Evolutionary conservation across 1,284 basidiomycete genomes (phyloP).

Genomic region (Sporisorium scitamineum): DNA sequence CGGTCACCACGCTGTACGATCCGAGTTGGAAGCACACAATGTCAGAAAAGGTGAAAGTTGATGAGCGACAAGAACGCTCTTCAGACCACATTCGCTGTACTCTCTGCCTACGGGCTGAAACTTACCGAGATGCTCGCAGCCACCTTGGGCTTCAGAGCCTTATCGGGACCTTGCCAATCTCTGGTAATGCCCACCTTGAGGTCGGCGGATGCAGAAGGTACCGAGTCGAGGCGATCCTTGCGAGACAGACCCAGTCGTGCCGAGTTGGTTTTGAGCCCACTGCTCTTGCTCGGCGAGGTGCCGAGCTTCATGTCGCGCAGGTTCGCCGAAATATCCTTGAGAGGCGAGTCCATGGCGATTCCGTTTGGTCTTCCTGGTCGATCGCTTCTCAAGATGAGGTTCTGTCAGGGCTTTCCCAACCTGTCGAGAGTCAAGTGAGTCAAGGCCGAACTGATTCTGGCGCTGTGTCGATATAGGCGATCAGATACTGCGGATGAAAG

Average conservation of each 20-base stretch:
- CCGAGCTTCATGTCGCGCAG: constrained; percentile 49
- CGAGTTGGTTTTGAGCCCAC: constrained; percentile 25
- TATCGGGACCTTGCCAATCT: constrained; percentile 61
- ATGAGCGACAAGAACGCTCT: background rate
- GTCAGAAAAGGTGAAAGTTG: background rate
- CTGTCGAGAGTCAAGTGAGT: background rate
- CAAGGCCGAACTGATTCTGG: background rate
- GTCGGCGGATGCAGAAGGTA: constrained; percentile 31
- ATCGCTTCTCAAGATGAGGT: background rate
- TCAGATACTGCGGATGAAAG: background rate
- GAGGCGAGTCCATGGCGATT: constrained; percentile 49
- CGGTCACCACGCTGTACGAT: constrained; percentile 59
- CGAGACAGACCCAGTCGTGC: constrained; percentile 28
- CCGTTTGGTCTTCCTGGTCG: background rate
- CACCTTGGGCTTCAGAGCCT: constrained; percentile 42
- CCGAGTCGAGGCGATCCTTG: constrained; percentile 50
- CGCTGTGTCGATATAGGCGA: background rate
- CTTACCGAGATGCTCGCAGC: constrained; percentile 46
- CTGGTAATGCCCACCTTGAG: constrained; percentile 54
- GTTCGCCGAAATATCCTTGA: constrained; percentile 55
- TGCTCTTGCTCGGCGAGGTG: constrained; percentile 40
- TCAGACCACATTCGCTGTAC: background rate
- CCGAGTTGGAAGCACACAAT: background rate
- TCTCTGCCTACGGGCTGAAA: background rate
- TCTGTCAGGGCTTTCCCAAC: background rate